phyloP scores from a whole-genome alignment of 108 stramenopile genomes.

The Skeletonema grethae region DNA sequence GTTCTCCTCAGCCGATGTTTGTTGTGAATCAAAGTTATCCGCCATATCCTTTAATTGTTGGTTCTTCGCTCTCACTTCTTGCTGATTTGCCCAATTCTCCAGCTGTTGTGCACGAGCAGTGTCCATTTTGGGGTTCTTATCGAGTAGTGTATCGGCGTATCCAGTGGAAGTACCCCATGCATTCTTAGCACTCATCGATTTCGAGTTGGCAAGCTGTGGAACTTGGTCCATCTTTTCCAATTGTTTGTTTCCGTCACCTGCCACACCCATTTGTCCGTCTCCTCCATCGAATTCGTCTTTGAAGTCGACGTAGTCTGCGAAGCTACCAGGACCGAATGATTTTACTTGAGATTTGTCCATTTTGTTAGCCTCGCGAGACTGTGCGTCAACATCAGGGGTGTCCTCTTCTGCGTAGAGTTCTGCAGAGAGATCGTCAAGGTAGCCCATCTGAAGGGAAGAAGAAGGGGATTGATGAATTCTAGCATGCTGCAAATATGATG shows the following conservation, averaged over 20 bases:
- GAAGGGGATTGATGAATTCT: conserved; percentile 5
- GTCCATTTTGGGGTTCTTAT: conserved; percentile 58
- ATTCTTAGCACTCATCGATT: conserved; percentile 74
- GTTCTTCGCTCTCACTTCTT: conserved; percentile 68
- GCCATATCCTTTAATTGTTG: conserved; percentile 59
- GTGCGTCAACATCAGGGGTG: conserved; percentile 37
- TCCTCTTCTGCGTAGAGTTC: conserved; percentile 42
- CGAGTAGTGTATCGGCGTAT: conserved; percentile 71
- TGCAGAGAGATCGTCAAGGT: conserved; percentile 64
- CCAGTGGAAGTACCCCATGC: conserved; percentile 81
- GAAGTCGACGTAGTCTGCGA: conserved; percentile 75
- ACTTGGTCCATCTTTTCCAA: conserved; percentile 54
- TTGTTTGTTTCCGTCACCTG: conserved; percentile 76
- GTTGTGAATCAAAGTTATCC: conserved; percentile 59
- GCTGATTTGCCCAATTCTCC: conserved; percentile 90
- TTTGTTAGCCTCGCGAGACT: conserved; percentile 53
- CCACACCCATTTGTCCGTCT: conserved; percentile 91
- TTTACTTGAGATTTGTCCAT: conserved; percentile 54
- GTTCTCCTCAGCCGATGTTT: conserved; percentile 55
- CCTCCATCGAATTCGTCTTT: conserved; percentile 65
- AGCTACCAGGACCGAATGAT: conserved; percentile 61
- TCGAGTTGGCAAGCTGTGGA: conserved; percentile 60
- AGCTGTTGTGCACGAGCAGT: conserved; percentile 78
- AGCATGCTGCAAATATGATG: conserved; percentile 14
- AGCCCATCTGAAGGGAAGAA: conserved; percentile 47